Evolutionary conservation across 108 stramenopile genomes (phyloP), one percentile per base, ranked within the genome.

Genomic region (Conticribra weissflogii): DNA sequence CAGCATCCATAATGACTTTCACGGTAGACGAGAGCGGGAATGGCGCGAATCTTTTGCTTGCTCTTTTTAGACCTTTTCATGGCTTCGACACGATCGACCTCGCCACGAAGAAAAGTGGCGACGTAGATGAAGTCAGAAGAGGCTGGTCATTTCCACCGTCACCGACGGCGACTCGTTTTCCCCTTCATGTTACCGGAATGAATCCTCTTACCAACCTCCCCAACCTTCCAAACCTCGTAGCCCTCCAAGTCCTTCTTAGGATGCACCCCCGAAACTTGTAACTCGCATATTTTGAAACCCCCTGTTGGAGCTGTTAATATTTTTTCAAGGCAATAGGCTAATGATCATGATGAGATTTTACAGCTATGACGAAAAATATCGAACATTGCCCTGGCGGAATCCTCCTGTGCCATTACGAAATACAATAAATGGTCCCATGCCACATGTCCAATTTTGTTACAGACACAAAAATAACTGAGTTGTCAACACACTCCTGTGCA

Each of bases 1-100:
- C 61, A 28, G 70, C 70, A 22, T 71, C 59, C 18, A 53, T 41
- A 0, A 71, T 52, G 25, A 71, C 32, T 16, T 41, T 53, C 51
- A 54, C 51, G 0, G 70, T 61, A 0, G 58, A 1, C 53, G 58
- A 12, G 33, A 45, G 52, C 54, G 23, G 70, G 70, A 54, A 59
- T 71, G n/a, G 70, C 59, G 21, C 70, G 59, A 46, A 71, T 71
- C 53, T 61, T 71, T 45, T 61, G 58, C 59, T 60, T 70, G 22
- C 34, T 46, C 44, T 53, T 61, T 2, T 36, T 46, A 23, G 61
- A 9, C 30, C 52, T 47, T 24, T 59, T 49, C 33, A 60, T 58
- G 16, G 69, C 69, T 48, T 70, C 50, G 15, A 70, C 69, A 29
- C 69, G 34, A 27, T 70, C 69, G 9, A 59, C 69, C 34, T 70